Conservation (phyloP, 192 early-diverging fungal genomes). For the Backusella mclennaniae region DNA sequence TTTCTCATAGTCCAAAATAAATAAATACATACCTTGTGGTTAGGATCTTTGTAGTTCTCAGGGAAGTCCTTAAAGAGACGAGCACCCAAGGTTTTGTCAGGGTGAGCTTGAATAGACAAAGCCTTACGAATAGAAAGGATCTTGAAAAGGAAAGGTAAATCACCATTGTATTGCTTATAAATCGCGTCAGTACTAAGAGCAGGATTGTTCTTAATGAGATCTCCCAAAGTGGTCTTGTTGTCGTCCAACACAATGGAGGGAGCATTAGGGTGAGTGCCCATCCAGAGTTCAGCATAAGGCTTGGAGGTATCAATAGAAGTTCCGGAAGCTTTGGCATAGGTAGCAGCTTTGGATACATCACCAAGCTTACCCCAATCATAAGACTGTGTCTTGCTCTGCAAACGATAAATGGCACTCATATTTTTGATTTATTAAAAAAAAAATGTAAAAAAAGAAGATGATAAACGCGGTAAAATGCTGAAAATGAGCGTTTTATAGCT, state of each 20-base stretch:
- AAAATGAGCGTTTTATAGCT: not conserved
- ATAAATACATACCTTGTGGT: slow-evolving; percentile 34
- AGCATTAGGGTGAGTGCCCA: slow-evolving; percentile 96
- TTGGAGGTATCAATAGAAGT: slow-evolving; percentile 50
- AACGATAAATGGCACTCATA: slow-evolving; percentile 49
- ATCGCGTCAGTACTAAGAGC: slow-evolving; percentile 56
- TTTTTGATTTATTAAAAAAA: not conserved
- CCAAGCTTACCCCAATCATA: slow-evolving; percentile 99
- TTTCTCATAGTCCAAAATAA: not conserved
- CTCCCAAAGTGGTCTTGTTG: slow-evolving; percentile 52
- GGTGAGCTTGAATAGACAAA: slow-evolving; percentile 97
- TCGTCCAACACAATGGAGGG: slow-evolving; percentile 60
- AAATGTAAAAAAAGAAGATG: not conserved
- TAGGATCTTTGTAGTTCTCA: slow-evolving; percentile 78
- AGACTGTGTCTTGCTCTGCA: slow-evolving; percentile 74
- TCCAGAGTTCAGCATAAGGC: slow-evolving; percentile 98
- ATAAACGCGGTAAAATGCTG: not conserved
- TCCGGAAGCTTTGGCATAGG: slow-evolving; percentile 66
- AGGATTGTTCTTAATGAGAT: slow-evolving; percentile 55
- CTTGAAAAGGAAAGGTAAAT: slow-evolving; percentile 98
- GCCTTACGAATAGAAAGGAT: slow-evolving; percentile 86
- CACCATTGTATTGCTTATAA: slow-evolving; percentile 59
- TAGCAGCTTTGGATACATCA: slow-evolving; percentile 75
- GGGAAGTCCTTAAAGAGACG: slow-evolving; percentile 70
- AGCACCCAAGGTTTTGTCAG: slow-evolving; percentile 86